Conservation (phyloP, 2,329 filamentous ascomycete genomes). For the Pseudogymnoascus sp. region DNA sequence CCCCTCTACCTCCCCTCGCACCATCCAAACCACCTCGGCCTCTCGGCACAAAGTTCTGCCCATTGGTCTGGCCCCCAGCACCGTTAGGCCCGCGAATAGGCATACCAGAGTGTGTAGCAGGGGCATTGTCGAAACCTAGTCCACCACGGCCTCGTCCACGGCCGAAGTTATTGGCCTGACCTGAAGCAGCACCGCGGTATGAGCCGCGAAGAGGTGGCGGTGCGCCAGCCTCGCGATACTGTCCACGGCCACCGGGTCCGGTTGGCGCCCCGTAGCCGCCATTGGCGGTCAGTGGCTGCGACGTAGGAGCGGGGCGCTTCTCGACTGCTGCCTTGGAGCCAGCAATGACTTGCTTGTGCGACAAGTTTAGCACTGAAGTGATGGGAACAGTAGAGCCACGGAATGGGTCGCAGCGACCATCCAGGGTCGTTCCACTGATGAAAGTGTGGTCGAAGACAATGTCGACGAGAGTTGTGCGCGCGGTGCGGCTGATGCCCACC, state of each 20-base stretch:
- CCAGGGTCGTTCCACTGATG: conserved; percentile 92
- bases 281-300: conserved; percentile 45
- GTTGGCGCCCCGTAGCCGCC: conserved; percentile 48
- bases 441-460: conserved; percentile 91
- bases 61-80: neutral
- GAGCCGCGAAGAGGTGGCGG: conserved; percentile 49
- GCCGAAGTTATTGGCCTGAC: conserved; percentile 34
- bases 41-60: neutral
- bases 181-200: conserved; percentile 51
- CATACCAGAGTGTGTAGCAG: neutral
- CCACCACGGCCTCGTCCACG: conserved; percentile 34
- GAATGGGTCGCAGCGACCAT: conserved; percentile 86
- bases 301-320: conserved; percentile 41
- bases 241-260: conserved; percentile 48
- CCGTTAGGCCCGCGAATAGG: conserved; percentile 6
- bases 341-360: conserved; percentile 71
- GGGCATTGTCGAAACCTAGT: conserved; percentile 20
- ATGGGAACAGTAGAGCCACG: conserved; percentile 84
- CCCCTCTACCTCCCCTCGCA: neutral
- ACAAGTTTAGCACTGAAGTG: conserved; percentile 83
- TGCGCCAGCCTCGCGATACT: conserved; percentile 51
- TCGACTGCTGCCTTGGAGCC: conserved; percentile 52
- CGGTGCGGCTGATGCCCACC: conserved; percentile 85
- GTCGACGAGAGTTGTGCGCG: conserved; percentile 75
- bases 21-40: neutral